Conservation (phyloP, 1,139 yeast genomes). For the Kazachstania sp. region DNA sequence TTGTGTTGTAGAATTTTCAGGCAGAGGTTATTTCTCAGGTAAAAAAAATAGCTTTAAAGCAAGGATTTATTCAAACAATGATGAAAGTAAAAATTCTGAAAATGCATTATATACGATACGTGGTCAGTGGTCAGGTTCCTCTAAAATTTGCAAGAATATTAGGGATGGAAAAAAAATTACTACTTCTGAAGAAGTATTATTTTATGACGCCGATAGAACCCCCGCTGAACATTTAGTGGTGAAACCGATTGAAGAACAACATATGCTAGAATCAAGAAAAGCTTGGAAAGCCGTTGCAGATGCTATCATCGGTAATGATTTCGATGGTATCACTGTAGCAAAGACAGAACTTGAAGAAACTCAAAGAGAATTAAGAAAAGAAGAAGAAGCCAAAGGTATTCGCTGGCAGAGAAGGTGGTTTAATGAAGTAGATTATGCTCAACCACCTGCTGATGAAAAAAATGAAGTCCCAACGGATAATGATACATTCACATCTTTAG, state of each 20-base stretch:
- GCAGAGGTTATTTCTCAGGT: conserved; percentile 94
- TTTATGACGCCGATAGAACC: conserved; percentile 61
- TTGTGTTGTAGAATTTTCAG: conserved; percentile 71
- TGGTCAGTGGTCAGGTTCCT: conserved; percentile 90
- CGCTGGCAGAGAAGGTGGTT: conserved; percentile 81
- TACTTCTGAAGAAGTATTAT: conserved; percentile 37
- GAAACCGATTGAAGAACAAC: conserved; percentile 71
- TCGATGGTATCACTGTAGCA: conserved; percentile 61
- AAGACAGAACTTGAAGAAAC: conserved; percentile 71
- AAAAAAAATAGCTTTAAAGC: conserved; percentile 90
- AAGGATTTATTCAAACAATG: conserved; percentile 51
- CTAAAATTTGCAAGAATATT: conserved; percentile 36
- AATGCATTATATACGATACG: conserved; percentile 66
- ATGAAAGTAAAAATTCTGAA: conserved; percentile 42
- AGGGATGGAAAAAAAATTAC: neutral
- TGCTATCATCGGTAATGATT: conserved; percentile 68
- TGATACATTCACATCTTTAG: conserved; percentile 45
- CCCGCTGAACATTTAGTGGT: conserved; percentile 53
- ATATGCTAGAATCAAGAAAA: conserved; percentile 65
- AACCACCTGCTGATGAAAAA: conserved; percentile 9
- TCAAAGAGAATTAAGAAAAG: conserved; percentile 73
- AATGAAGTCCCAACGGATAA: conserved; percentile 19
- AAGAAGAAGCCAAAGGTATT: conserved; percentile 53
- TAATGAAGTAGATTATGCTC: conserved; percentile 41
- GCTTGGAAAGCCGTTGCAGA: conserved; percentile 86